Conservation (phyloP, 176 grass and related monocot species). For the Saccharum spontaneum region DNA sequence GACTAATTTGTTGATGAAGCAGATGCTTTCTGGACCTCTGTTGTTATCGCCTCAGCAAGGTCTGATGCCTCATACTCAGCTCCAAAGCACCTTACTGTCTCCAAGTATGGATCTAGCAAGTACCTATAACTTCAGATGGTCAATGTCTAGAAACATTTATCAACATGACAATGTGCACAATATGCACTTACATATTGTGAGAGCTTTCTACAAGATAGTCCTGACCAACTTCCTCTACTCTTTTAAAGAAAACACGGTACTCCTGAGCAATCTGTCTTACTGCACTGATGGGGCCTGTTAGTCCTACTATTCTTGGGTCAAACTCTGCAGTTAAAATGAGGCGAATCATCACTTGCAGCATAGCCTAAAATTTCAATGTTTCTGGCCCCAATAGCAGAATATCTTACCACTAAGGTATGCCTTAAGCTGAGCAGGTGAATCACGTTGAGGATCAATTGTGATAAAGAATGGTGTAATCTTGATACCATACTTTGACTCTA, state of each 20-base stretch:
- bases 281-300: constrained; percentile 63
- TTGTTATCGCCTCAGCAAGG: constrained; percentile 68
- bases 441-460: constrained; percentile 91
- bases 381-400: neutral
- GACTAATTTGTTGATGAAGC: constrained; percentile 44
- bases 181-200: constrained; percentile 68
- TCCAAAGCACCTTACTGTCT: constrained; percentile 81
- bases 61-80: constrained; percentile 73
- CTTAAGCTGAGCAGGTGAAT: constrained; percentile 79
- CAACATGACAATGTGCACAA: neutral
- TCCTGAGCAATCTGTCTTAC: constrained; percentile 95
- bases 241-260: constrained; percentile 93
- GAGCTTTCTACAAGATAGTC: constrained; percentile 93
- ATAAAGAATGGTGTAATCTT: constrained; percentile 75
- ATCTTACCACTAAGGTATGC: constrained; percentile 86
- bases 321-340: constrained; percentile 64
- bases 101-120: constrained; percentile 89
- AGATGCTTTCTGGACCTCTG: constrained; percentile 62
- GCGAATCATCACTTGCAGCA: constrained; percentile 28
- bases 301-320: constrained; percentile 83
- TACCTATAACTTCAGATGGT: constrained; percentile 61
- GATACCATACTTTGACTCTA: constrained; percentile 69
- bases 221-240: constrained; percentile 75
- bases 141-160: constrained; percentile 19
- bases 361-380: constrained; percentile 25